A percentile compares a stretch with the other conserved stretches of the same genome.
Conservation (phyloP, 805 yeast genomes). For the Scheffersomyces coipomensis region DNA sequence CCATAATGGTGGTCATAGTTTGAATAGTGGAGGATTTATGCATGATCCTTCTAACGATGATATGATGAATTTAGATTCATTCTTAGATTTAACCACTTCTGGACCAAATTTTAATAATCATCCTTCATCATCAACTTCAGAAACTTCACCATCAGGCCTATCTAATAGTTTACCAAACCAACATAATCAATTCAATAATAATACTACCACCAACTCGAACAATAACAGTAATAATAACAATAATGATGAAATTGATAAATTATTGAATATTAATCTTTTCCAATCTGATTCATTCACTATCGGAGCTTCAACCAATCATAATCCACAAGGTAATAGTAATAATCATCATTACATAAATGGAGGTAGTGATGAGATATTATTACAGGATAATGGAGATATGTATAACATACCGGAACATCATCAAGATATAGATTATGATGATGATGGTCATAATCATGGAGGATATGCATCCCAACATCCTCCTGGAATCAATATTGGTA, state of each 20-base stretch:
- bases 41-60: conserved; percentile 8
- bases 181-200: background rate
- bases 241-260: conserved; percentile 39
- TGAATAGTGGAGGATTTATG: too few species aligned
- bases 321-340: conserved; percentile 1
- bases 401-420: too few species aligned
- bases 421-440: background rate
- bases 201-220: background rate
- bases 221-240: conserved; percentile 3
- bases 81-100: conserved; percentile 11
- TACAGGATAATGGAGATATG: conserved; percentile 17
- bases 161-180: conserved; percentile 2
- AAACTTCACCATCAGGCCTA: conserved; percentile 1
- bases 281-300: conserved; percentile 30
- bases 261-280: conserved; percentile 38
- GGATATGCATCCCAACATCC: too few species aligned
- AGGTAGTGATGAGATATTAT: conserved; percentile 32
- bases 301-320: conserved; percentile 9
- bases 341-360: conserved; percentile 18
- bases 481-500: conserved; percentile 3
- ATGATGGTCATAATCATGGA: conserved; percentile 3
- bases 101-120: background rate
- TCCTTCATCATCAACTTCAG: conserved; percentile 1
- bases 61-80: conserved; percentile 14
- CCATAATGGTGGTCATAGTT: too few species aligned